Conservation (phyloP, 2,329 filamentous ascomycete species). For the Fusarium begoniae region DNA sequence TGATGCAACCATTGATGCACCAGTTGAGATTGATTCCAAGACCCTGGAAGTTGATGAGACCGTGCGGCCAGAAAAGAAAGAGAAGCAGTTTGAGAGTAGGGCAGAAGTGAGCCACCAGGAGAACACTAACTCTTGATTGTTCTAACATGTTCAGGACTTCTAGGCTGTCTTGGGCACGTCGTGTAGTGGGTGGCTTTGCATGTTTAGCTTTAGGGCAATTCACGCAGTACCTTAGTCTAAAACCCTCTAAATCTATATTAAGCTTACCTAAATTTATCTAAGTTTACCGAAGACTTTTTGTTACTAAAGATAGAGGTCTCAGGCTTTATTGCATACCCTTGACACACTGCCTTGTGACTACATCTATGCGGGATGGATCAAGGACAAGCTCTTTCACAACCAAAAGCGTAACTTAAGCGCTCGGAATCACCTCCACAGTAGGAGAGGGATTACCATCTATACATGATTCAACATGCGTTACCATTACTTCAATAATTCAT, state of each 20-base stretch:
- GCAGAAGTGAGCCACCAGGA: neutral
- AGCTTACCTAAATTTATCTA: too few species aligned
- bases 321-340: too few species aligned
- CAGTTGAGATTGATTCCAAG: neutral
- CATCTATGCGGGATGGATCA: neutral
- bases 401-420: fast-evolving
- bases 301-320: too few species aligned
- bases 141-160: neutral
- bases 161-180: too few species aligned
- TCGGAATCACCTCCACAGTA: too few species aligned
- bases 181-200: neutral
- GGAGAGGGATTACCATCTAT: fast-evolving
- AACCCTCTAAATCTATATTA: too few species aligned
- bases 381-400: neutral
- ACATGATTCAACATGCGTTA: too few species aligned
- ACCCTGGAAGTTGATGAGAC: neutral
- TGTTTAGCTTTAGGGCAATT: neutral
- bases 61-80: neutral
- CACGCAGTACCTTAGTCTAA: too few species aligned
- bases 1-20: neutral
- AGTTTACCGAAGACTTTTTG: too few species aligned
- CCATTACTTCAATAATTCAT: neutral
- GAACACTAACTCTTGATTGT: neutral
- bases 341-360: too few species aligned
- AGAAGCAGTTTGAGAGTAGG: neutral